Evolutionary conservation across 2,329 filamentous ascomycete genomes (phyloP), one percentile per base, ranked within the genome.

Genomic region (Myotisia sp.): DNA sequence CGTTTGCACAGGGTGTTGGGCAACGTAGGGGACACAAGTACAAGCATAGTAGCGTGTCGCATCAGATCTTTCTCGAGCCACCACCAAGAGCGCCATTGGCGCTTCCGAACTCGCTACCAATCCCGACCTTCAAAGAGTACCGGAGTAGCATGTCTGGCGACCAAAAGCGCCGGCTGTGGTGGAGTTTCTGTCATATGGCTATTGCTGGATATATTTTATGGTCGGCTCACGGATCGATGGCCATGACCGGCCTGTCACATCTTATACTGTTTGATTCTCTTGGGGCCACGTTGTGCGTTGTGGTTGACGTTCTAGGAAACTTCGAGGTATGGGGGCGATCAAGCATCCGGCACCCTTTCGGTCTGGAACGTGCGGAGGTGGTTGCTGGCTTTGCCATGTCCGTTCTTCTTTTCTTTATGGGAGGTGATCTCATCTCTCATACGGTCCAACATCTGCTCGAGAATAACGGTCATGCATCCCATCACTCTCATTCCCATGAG

Each of bases 311-410:
- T 1, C 72, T 94, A 30, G 77, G 82, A 33, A 98, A 98, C 55
- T 98, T 98, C 49, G 90, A 98, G 54, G 86, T 95, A 26, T 98
- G 90, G 90, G 83, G 84, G 44, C 74, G 87, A 29, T 87, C 82
- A 46, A 92, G 79, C 45, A 80, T 98, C 47, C 77, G 86, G 16
- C 85, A 98, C 58, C 90, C 90, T 0, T 98, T 98, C 52, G 86
- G 72, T 3, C 71, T 98, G 16, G 84, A 94, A 60, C 74, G 90
- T 35, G 81, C 82, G 38, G 90, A 98, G 57, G 87, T 98, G 4
- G 71, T 98, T 10, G 85, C 86, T 22, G 90, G 90, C 12, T 93
- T 98, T 44, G 90, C 86, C 40, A 84, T 95, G 75, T 92, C 85
- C 33, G 80, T 98, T 24, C 84, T 94, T 41, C 71, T 98, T 8